phyloP scores from a whole-genome alignment of 495 filamentous ascomycete genomes.

The Glutinoglossum americanum region DNA sequence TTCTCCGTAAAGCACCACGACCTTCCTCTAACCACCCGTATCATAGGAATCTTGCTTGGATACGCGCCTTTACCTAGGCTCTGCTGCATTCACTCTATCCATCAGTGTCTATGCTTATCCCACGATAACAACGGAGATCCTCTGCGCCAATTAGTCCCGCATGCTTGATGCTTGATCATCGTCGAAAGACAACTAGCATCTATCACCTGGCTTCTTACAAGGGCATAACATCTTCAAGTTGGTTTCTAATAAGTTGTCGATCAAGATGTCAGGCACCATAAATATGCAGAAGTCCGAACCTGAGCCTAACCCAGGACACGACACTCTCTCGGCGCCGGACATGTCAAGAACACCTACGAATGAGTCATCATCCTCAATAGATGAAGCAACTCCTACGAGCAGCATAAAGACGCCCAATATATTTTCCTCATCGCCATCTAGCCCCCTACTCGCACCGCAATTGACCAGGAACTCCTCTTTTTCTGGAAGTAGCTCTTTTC shows the following conservation, averaged over 20 bases:
- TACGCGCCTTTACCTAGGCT: background rate
- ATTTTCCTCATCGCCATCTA: constrained; percentile 12
- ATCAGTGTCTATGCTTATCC: background rate
- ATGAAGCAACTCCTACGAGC: constrained; percentile 4
- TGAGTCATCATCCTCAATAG: constrained; percentile 12
- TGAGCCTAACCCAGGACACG: constrained; percentile 11
- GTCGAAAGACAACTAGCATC: background rate
- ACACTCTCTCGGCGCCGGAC: constrained; percentile 7
- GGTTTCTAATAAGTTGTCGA: background rate
- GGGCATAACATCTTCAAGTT: background rate
- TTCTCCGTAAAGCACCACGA: background rate
- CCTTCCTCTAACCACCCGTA: background rate
- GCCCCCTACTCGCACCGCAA: constrained; percentile 23
- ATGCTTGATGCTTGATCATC: background rate
- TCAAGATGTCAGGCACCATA: constrained; percentile 23
- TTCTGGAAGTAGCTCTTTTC: constrained; percentile 46
- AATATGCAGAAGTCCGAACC: constrained; percentile 15
- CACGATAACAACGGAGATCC: background rate
- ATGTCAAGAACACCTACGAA: constrained; percentile 10
- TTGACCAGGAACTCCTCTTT: constrained; percentile 56
- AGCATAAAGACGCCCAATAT: constrained; percentile 8
- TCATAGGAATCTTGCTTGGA: background rate
- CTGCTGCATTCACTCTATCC: no score
- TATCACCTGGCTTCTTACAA: constrained; percentile 17
- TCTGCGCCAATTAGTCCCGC: background rate